These are phyloP conservation scores for Macroventuria anomochaeta DNA, from an alignment of 2,329 filamentous ascomycete genomes.

Conservation along the genomic window DNA sequence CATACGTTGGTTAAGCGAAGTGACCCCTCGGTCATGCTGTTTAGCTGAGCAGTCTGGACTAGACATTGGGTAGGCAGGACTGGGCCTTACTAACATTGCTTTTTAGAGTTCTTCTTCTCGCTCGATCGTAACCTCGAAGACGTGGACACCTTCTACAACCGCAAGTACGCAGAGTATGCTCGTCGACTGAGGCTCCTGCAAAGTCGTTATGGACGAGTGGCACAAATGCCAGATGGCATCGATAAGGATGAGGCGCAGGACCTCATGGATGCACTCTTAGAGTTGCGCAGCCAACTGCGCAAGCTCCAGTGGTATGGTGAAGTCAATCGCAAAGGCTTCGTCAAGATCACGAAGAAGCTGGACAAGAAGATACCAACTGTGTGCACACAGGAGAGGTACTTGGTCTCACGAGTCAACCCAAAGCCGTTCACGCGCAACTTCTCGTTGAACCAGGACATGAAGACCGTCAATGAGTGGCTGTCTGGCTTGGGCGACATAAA, in stretches of 20 bases:
- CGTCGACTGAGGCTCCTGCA: slow-evolving; percentile 85
- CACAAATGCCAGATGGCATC: slow-evolving; percentile 72
- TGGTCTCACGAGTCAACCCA: slow-evolving; percentile 88
- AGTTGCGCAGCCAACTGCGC: slow-evolving; percentile 83
- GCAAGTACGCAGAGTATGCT: slow-evolving; percentile 84
- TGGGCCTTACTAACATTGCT: slow-evolving; percentile 11
- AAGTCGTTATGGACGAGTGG: slow-evolving; percentile 80
- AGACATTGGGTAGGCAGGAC: neutral
- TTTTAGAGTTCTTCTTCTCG: slow-evolving; percentile 90
- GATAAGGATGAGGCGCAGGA: slow-evolving; percentile 92
- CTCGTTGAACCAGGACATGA: slow-evolving; percentile 64
- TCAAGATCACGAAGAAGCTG: slow-evolving; percentile 98
- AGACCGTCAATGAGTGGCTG: slow-evolving; percentile 87
- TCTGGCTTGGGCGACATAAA: slow-evolving; percentile 80
- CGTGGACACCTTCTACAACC: slow-evolving; percentile 96
- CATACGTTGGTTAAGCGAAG: neutral
- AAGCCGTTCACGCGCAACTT: slow-evolving; percentile 83
- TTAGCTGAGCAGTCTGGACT: neutral
- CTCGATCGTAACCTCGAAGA: slow-evolving; percentile 97
- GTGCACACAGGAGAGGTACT: slow-evolving; percentile 81
- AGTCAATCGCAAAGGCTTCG: slow-evolving; percentile 91
- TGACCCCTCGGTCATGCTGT: neutral
- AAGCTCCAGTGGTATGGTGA: slow-evolving; percentile 98
- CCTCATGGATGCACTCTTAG: slow-evolving; percentile 85
- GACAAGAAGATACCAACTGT: slow-evolving; percentile 88